Percentiles rank a stretch among this genome's conserved stretches.
These are phyloP conservation scores for Pulicaria dysenterica DNA, from an alignment of 129 eudicot genomes.

Conservation along the genomic window DNA sequence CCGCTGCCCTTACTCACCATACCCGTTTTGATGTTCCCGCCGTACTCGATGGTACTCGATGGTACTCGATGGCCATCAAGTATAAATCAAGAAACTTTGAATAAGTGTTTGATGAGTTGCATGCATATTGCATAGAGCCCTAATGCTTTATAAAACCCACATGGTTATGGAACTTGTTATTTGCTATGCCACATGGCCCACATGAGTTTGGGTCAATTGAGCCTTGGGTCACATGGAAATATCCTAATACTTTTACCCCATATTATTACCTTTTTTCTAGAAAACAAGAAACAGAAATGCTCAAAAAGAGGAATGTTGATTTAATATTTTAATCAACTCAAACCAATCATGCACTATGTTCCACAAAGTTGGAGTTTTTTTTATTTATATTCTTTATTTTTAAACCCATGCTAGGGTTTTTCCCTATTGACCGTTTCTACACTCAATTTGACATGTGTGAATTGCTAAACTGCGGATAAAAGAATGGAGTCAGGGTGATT, in stretches of 20 bases:
- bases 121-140: background rate
- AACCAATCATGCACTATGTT: slow-evolving; percentile 9
- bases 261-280: slow-evolving; percentile 23
- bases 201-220: slow-evolving; percentile 21
- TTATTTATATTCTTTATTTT: no score
- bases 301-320: background rate
- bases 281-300: slow-evolving; percentile 21
- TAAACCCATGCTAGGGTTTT: background rate
- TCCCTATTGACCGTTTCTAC: no score
- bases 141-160: slow-evolving; percentile 9
- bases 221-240: slow-evolving; percentile 27
- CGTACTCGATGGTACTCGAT: no score
- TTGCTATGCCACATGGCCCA: slow-evolving; percentile 32
- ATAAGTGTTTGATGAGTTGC: background rate
- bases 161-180: slow-evolving; percentile 31
- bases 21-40: no score
- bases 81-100: slow-evolving; percentile 8
- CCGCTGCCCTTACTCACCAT: no score
- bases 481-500: no score
- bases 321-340: slow-evolving; percentile 10
- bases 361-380: slow-evolving; percentile 24
- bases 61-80: no score
- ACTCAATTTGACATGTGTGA: no score
- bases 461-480: no score
- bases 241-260: slow-evolving; percentile 7